Evolutionary conservation across 163 green algal genomes (phyloP).

Genomic region (Prototheca wickerhamii): DNA sequence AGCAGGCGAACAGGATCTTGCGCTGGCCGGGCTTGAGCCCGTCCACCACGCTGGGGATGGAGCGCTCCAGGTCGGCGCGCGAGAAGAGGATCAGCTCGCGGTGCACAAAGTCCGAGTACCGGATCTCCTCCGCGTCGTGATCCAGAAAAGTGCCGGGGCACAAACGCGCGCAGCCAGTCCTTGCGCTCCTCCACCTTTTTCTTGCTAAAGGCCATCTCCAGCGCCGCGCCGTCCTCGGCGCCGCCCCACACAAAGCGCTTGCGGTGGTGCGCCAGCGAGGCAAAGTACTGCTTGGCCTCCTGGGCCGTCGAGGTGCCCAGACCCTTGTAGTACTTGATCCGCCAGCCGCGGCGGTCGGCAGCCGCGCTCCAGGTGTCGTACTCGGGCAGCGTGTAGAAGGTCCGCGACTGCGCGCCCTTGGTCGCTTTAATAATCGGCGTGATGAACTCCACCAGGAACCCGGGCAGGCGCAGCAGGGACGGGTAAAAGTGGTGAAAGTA

Average conservation of each 20-base stretch:
- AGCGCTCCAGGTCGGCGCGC: conserved; percentile 89
- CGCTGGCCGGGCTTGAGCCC: conserved; percentile 97
- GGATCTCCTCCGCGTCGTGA: conserved; percentile 62
- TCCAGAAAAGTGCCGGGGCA: conserved; percentile 87
- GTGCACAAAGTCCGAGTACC: conserved; percentile 97
- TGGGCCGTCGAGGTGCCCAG: conserved; percentile 88
- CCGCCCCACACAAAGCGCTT: conserved; percentile 89
- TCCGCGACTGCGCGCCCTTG: conserved; percentile 64
- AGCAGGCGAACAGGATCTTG: conserved; percentile 97
- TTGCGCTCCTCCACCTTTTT: conserved; percentile 98
- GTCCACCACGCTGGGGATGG: conserved; percentile 93
- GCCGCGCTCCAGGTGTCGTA: conserved; percentile 94
- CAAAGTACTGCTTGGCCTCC: conserved; percentile 98
- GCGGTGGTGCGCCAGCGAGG: conserved; percentile 69
- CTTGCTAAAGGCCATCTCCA: conserved; percentile 99
- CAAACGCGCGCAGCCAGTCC: conserved; percentile 79
- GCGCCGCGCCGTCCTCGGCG: conserved; percentile 65
- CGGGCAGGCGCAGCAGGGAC: conserved; percentile 82
- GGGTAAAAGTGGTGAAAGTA: conserved; percentile 98
- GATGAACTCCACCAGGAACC: conserved; percentile 99
- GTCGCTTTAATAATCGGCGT: conserved; percentile 97
- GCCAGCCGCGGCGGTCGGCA: conserved; percentile 62
- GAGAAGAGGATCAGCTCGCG: conserved; percentile 96
- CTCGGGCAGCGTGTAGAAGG: conserved; percentile 98
- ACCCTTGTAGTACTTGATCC: conserved; percentile 77